phyloP scores from a whole-genome alignment of 768 basidiomycete species.

The Termitomyces sp. region DNA sequence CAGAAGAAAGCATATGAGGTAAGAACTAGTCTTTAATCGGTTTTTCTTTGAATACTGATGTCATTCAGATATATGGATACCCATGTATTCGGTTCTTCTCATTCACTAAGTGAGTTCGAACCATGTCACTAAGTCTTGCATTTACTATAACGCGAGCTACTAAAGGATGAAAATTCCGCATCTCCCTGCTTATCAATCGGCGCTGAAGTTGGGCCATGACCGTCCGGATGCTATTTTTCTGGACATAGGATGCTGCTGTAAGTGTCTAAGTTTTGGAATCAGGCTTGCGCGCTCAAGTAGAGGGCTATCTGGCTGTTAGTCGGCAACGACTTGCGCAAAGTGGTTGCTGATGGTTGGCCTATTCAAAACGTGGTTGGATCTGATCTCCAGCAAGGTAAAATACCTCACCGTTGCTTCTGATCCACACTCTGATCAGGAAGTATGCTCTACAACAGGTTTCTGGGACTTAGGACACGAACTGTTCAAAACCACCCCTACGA shows the following conservation, averaged over 20 bases:
- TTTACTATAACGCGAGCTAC: background rate
- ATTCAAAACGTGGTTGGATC: constrained; percentile 24
- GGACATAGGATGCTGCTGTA: constrained; percentile 33
- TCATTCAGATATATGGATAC: constrained; percentile 22
- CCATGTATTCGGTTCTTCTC: constrained; percentile 28
- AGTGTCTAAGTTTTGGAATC: background rate
- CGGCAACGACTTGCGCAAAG: constrained; percentile 29
- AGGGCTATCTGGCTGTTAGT: constrained; percentile 15
- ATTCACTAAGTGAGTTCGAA: constrained; percentile 22
- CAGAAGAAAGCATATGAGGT: constrained; percentile 29
- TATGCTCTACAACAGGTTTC: constrained; percentile 30
- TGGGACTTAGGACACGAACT: constrained; percentile 55
- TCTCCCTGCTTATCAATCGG: constrained; percentile 23
- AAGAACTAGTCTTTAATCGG: background rate
- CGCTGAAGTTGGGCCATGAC: constrained; percentile 17
- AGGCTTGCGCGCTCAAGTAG: background rate
- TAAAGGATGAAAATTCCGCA: constrained; percentile 22
- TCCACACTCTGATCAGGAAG: background rate
- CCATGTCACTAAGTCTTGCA: background rate
- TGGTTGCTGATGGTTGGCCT: constrained; percentile 29
- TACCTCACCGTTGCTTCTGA: background rate
- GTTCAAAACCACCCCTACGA: constrained; percentile 38
- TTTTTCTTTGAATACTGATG: background rate
- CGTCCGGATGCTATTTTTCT: constrained; percentile 23
- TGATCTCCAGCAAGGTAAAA: constrained; percentile 25